These are phyloP conservation scores for Rhizoctonia solani DNA, from an alignment of 1,284 basidiomycete species.

Conservation along the genomic window DNA sequence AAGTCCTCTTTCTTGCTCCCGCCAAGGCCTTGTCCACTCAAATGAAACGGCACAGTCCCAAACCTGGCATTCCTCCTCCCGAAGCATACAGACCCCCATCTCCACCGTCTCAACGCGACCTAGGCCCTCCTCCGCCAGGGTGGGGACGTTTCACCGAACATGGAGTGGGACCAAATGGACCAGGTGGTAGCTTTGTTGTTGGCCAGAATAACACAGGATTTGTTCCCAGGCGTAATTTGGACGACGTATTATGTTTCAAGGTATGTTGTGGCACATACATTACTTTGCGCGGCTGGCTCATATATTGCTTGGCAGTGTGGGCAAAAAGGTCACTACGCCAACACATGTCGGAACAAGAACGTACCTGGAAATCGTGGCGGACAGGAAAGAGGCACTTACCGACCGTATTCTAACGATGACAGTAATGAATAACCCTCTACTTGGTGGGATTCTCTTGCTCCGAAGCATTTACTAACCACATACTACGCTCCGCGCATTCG, in stretches of 20 bases:
- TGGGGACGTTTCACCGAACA: constrained; percentile 51
- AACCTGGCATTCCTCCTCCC: constrained; percentile 69
- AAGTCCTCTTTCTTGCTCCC: too few species aligned
- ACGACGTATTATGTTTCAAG: constrained; percentile 90
- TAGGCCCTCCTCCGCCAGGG: constrained; percentile 90
- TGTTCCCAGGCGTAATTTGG: constrained; percentile 69
- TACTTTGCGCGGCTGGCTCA: constrained; percentile 24
- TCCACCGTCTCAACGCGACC: constrained; percentile 72
- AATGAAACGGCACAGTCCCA: too few species aligned
- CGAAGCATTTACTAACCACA: not conserved
- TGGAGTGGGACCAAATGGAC: constrained; percentile 40
- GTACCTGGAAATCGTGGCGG: constrained; percentile 81
- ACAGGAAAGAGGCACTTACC: constrained; percentile 42
- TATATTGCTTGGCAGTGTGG: constrained; percentile 61
- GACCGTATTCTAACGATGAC: not conserved
- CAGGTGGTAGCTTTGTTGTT: constrained; percentile 40
- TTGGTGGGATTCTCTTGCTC: not conserved
- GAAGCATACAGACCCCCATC: constrained; percentile 80
- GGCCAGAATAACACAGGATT: constrained; percentile 37
- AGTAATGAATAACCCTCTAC: not conserved
- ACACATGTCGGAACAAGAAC: constrained; percentile 84
- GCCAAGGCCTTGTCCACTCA: too few species aligned
- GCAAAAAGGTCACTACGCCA: constrained; percentile 93
- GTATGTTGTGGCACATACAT: constrained; percentile 49
- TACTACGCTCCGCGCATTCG: too few species aligned